These are phyloP conservation scores for Globisporangium lucens DNA, from an alignment of 352 stramenopile species.

Conservation along the genomic window DNA sequence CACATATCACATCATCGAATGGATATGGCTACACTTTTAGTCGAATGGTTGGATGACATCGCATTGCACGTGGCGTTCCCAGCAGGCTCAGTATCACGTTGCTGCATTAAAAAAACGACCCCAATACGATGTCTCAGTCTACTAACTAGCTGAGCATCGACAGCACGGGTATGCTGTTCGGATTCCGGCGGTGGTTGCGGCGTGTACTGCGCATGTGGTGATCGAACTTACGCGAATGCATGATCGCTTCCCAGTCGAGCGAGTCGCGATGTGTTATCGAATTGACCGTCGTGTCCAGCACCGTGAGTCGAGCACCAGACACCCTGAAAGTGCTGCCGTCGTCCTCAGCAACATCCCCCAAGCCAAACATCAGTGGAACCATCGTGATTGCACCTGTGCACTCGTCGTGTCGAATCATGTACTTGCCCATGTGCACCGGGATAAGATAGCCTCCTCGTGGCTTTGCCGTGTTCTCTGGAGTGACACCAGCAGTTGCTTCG, in stretches of 20 bases:
- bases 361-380: constrained; percentile 4
- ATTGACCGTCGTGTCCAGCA: constrained; percentile 7
- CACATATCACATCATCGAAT: neutral
- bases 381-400: constrained; percentile 3
- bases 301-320: neutral
- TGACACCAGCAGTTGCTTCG: neutral
- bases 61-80: neutral
- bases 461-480: constrained; percentile 11
- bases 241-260: constrained; percentile 35
- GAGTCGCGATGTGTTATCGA: constrained; percentile 9
- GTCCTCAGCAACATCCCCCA: neutral
- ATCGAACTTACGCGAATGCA: constrained; percentile 67
- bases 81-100: neutral
- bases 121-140: neutral
- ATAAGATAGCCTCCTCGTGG: constrained; percentile 42
- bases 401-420: constrained; percentile 27
- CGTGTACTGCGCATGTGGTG: constrained; percentile 62
- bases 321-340: neutral
- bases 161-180: constrained; percentile 29
- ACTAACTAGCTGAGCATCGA: constrained; percentile 17
- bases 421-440: constrained; percentile 51
- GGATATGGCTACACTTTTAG: neutral
- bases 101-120: neutral
- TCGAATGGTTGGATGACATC: neutral
- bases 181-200: constrained; percentile 54